Base-by-base conservation (phyloP, 306 rosid species). In the Fragaria nilgerrensis region DNA sequence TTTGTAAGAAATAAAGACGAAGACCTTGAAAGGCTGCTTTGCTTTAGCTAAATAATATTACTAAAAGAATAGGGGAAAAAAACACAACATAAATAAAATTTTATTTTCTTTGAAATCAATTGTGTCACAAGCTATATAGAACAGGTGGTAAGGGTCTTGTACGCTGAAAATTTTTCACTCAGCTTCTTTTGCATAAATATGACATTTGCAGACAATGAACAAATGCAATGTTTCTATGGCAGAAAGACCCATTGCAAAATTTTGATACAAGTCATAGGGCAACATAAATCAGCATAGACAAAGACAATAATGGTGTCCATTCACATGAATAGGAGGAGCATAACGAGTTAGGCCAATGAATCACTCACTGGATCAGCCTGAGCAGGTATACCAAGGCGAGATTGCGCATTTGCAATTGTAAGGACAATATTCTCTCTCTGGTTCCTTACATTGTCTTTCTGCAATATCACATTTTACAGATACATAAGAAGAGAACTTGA, bases 381-480 rank as follows among this genome's bases (percentile, higher is more conserved):
- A 79, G 67, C 50, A 72, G 88, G 96, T 67, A 89, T 87, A 79
- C 85, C 88, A 79, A 90, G 91, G 76, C 87, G 91, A 70, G 97
- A 86, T 70, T 95, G 98, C 13, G 93, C 90, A 88, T 95, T 95
- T 55, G 98, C 97, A 84, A 95, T 75, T 86, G 88, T 83, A 84
- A 95, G 87, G 77, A 95, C 87, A 83, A 95, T 84, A 84, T 90
- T 86, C 85, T 95, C 98, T 77, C 97, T 93, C 85, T 95, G 97
- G 82, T 95, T 95, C 81, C 96, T 82, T 76, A 88, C 71, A 72
- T 95, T 92, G 88, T 92, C 97, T 86, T 81, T 86, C 98, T 95
- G 97, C 82, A 87, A 50, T 61, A 36, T 67, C 63, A 80, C 20
- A 1, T 15, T 39, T 73, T 56, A 41, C 12, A 72, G 13, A 74